Percentiles rank a stretch among this genome's conserved stretches.
These are phyloP conservation scores for Alternaria rosae DNA, from an alignment of 2,329 filamentous ascomycete species.

Conservation along the genomic window DNA sequence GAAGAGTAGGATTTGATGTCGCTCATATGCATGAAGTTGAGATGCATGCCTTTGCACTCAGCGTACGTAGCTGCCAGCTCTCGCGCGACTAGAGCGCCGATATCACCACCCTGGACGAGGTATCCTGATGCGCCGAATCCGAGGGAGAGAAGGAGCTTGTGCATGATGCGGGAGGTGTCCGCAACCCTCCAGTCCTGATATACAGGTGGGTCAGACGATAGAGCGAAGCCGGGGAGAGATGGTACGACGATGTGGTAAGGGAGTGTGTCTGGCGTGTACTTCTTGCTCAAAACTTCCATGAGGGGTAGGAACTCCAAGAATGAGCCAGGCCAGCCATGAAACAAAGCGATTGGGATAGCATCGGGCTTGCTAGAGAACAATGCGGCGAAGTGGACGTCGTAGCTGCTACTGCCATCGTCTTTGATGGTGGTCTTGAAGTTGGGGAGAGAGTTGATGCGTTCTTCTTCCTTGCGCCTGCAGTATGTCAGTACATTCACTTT, in stretches of 20 bases:
- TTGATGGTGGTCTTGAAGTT: slow-evolving; percentile 58
- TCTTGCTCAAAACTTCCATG: slow-evolving; percentile 55
- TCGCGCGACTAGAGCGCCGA: slow-evolving; percentile 58
- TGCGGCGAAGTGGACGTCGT: slow-evolving; percentile 62
- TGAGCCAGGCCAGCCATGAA: slow-evolving; percentile 65
- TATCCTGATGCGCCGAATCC: slow-evolving; percentile 61
- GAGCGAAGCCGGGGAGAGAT: slow-evolving; percentile 62
- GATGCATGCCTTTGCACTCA: slow-evolving; percentile 57
- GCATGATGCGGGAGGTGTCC: slow-evolving; percentile 55
- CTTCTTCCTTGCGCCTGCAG: slow-evolving; percentile 49
- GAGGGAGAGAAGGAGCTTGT: slow-evolving; percentile 61
- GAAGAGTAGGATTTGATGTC: slow-evolving; percentile 23
- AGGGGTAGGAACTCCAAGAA: slow-evolving; percentile 65
- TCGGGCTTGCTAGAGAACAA: slow-evolving; percentile 61
- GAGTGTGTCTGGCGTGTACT: slow-evolving; percentile 59
- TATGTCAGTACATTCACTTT: not conserved
- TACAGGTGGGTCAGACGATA: slow-evolving; percentile 58
- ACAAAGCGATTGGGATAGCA: slow-evolving; percentile 60
- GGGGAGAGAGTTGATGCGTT: slow-evolving; percentile 58
- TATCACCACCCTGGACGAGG: slow-evolving; percentile 65
- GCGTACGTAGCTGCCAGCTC: slow-evolving; percentile 53
- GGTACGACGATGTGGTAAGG: slow-evolving; percentile 67
- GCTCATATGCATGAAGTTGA: slow-evolving; percentile 40
- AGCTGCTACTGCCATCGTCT: slow-evolving; percentile 47
- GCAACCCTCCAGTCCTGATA: slow-evolving; percentile 53